Evolutionary conservation across 1,284 basidiomycete species (phyloP).

Genomic region (Pseudozyma sp.): DNA sequence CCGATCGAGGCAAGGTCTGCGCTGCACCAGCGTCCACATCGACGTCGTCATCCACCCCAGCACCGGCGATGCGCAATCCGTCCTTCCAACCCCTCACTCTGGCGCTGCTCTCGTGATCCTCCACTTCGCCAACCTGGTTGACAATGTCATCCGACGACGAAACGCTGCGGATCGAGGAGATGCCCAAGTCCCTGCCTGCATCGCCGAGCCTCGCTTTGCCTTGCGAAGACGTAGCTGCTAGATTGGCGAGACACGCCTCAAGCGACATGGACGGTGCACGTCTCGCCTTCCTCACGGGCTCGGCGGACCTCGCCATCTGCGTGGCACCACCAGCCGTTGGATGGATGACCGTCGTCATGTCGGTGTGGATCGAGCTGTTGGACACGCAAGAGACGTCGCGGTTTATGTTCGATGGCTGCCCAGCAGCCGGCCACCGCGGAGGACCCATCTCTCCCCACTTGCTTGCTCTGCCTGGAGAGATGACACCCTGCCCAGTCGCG

Average conservation of each 20-base stretch:
- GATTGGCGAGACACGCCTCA: constrained; percentile 42
- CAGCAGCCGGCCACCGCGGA: constrained; percentile 38
- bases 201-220: constrained; percentile 38
- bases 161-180: constrained; percentile 41
- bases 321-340: not conserved
- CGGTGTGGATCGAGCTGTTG: constrained; percentile 43
- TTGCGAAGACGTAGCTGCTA: constrained; percentile 35
- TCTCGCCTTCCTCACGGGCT: constrained; percentile 25
- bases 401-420: constrained; percentile 15
- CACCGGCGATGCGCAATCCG: constrained; percentile 44
- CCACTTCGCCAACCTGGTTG: constrained; percentile 15
- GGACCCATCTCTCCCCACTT: constrained; percentile 56
- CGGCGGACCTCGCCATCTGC: constrained; percentile 5
- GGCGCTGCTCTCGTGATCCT: constrained; percentile 15
- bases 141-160: constrained; percentile 39
- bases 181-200: constrained; percentile 35
- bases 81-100: constrained; percentile 49
- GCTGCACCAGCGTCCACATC: constrained; percentile 9
- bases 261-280: constrained; percentile 48
- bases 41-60: constrained; percentile 21
- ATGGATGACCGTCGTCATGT: constrained; percentile 49
- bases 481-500: not conserved
- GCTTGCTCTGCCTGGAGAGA: constrained; percentile 46
- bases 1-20: constrained; percentile 26
- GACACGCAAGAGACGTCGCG: constrained; percentile 46